Evolutionary conservation across 116 monocot species (phyloP), one percentile per base, ranked within the genome.

Genomic region (Posidonia oceanica): DNA sequence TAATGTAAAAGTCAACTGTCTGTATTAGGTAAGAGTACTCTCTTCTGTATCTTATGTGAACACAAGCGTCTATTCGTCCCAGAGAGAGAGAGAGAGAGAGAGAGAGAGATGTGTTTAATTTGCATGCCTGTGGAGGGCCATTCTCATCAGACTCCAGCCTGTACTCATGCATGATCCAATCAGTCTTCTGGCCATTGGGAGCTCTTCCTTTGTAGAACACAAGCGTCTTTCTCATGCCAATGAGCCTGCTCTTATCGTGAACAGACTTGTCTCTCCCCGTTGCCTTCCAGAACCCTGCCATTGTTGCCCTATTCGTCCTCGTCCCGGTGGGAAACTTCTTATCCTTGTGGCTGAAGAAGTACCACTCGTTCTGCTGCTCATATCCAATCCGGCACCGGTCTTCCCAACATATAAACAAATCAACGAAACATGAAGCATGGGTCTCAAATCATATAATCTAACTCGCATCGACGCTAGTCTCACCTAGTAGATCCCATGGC

Each of bases 261-360:
- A 78, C 67, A 21, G 70, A 74, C 67, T 77, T 82, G 56, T 82
- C 82, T 56, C 74, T 38, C 16, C 82, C 82, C 0, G 82, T 82
- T 7, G 82, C 82, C 75, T 82, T 82, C 82, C 82, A 82, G 29
- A 74, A 78, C 38, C 82, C 82, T 3, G 77, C 69, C 70, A 71
- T 63, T 36, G 82, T 78, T 2, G 82, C 82, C 61, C 82, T 59
- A 60, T 82, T 78, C 16, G 82, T 77, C 54, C 82, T 77, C 39
- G 78, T 82, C 18, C 82, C 82, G 0, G 77, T 82, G 3, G 91
- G 95, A 63, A 91, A 91, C 76, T 96, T 96, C 68, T 84, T 83
- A 39, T 91, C 95, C 72, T 88, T 96, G 74, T 81, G 91, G 81
- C 91, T 91, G 72, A 91, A 96, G 80, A 95, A 95, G 78, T 95